Base-by-base conservation (phyloP, 805 yeast genomes). In the Torulaspora quercuum region DNA sequence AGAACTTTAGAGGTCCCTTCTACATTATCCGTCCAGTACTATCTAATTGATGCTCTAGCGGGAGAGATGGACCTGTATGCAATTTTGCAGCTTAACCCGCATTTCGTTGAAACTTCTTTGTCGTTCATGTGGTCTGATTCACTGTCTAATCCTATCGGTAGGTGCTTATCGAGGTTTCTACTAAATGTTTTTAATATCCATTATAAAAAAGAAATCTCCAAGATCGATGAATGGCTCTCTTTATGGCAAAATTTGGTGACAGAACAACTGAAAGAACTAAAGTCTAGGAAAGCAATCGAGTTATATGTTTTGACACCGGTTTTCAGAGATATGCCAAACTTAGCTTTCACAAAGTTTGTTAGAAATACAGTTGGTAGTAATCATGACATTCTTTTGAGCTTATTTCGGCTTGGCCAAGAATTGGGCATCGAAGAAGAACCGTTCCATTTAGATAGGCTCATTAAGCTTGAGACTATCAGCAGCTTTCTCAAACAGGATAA, bases 121-220 rank as follows among this genome's bases (percentile, higher is more conserved):
- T 48, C 61, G 2, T 57, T 68, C 11, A 77, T 82, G 63, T 36
- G 49, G 31, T 68, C 78, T 1, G 77, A 74, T 46, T 73, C 86
- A 0, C 55, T 86, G 37, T 80, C 92, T 0, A 82, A 77, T 42
- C 72, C 81, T 3, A 68, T 78, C 12, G 79, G 83, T n/a, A 81
- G 76, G 50, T 68, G 79, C 11, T 39, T 81, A 1, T 65, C 65
- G 5, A 51, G 70, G 0, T 41, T 75, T 2, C 52, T 70, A 36
- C 54, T 63, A 23, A 59, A 59, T 27, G 41, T 66, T 4, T 67
- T 67, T 40, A 49, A 36, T 16, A 49, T 57, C n/a, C 61, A 55
- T 35, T 45, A 47, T 12, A 54, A 53, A 7, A 30, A 45, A 4
- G 32, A 48, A 3, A 18, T 21, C 7, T 7, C 26, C 7, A 37